Evolutionary conservation across 176 grass and related monocot genomes (phyloP), one percentile per base, ranked within the genome.

Genomic region (Oropetium thomaeum): DNA sequence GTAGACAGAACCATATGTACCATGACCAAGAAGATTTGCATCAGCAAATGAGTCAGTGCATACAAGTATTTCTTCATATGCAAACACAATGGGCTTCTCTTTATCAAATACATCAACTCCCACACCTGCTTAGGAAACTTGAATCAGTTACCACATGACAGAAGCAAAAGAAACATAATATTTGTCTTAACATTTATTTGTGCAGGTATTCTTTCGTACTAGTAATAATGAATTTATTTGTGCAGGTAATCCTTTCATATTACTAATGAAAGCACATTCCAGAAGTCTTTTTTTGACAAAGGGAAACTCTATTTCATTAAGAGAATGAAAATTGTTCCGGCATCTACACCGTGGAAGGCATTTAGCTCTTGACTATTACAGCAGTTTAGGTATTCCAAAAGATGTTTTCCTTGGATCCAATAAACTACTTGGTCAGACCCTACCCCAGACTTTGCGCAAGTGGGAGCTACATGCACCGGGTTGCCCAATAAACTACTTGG

Each of bases 1-100:
- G 71, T 95, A 99, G 44, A 99, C 96, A 80, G 91, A 92, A 62
- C 96, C 91, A 84, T 99, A 99, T 89, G 87, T 95, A 38, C 96
- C 96, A 82, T 95, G 96, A 51, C 96, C 96, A 78, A 99, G 84
- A 73, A 92, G 75, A 89, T 99, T 99, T 75, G 91, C 83, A 87
- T 99, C 96, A 69, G 87, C 83, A 85, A 99, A 99, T 67, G 85
- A 87, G 80, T 95, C 87, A 20, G 91, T 99, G 52, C 87, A 90
- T 65, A 67, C 70, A 62, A 92, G 87, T 83, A 99, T 80, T 84
- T 99, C 91, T 74, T 92, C 87, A 72, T 99, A 80, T 10, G 85
- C 79, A 87, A 99, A 95, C 27, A 95, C 84, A 60, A 90, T 64
- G 27, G 91, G 89, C 39, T 99, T 95, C 78, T 95, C 96, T 55